Base-by-base conservation (phyloP, 768 basidiomycete genomes). In the Boletus edulis region DNA sequence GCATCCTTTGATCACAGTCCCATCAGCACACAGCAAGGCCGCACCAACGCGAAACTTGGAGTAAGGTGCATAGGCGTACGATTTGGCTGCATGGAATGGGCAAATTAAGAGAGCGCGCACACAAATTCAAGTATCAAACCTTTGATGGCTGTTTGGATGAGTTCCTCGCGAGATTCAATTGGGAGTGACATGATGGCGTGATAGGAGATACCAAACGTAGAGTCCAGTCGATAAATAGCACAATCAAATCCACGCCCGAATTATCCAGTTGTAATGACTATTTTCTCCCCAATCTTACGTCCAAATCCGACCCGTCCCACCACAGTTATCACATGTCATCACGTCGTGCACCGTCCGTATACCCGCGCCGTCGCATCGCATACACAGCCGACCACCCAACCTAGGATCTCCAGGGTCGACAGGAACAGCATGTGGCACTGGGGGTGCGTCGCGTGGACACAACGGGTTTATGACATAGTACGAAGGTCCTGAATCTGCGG, bases 1-100 rank as follows among this genome's bases (percentile, higher is more conserved):
- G 31, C 89, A 87, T 6, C 96, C 94, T 57, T 82, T 86, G 55
- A 96, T 82, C 20, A 96, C 81, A 10, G 75, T 69, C 0, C 91
- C 91, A 40, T 87, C 82, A 0, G 79, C 66, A 3, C 85, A 75
- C 17, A 98, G 72, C 12, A 98, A 72, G 2, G 94, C 91, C 0
- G 94, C 95, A 0, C 96, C 96, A 15, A 98, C 96, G 9, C 87
- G 84, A 67, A 99, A 97, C 31, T 92, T 87, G 29, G 93, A 94
- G 73, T 97, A 98, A 0, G 85, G 91, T 34, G 76, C 81, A 70
- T 97, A 95, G 0, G 89, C 80, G 32, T 80, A 76, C 56, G 87
- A 75, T 68, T 84, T 89, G 13, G 85, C 89, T 91, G 18, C 13
- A 15, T 5, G 7, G 4, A 18, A 42, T 7, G 0, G 22, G 14